Evolutionary conservation across 2,329 filamentous ascomycete species (phyloP).

Genomic region (Teratosphaeria epicoccoides): DNA sequence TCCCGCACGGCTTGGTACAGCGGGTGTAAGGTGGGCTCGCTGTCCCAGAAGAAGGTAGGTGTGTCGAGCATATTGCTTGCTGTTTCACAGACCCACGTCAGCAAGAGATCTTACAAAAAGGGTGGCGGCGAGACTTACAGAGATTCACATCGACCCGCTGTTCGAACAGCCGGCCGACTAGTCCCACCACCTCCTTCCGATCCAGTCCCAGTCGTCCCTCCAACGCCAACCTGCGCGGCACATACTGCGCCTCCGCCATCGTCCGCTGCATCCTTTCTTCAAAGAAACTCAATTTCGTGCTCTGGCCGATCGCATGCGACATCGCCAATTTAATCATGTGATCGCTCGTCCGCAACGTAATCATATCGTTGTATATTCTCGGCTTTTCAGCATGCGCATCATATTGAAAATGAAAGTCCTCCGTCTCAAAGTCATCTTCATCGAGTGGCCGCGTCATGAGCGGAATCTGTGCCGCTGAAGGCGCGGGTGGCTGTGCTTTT

Average conservation of each 20-base stretch:
- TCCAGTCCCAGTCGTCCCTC: slow-evolving; percentile 89
- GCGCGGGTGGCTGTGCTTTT: slow-evolving; percentile 23
- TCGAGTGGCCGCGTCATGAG: slow-evolving; percentile 70
- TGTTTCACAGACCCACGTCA: slow-evolving; percentile 27
- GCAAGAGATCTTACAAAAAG: too few relatives aligned
- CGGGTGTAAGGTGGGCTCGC: slow-evolving; percentile 86
- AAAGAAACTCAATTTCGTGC: slow-evolving; percentile 91
- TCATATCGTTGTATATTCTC: slow-evolving; percentile 98
- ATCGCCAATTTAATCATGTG: slow-evolving; percentile 99
- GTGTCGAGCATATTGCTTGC: slow-evolving; percentile 93
- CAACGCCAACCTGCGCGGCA: slow-evolving; percentile 77
- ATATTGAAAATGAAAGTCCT: slow-evolving; percentile 98
- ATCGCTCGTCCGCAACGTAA: slow-evolving; percentile 83
- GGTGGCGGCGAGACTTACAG: slow-evolving; percentile 52
- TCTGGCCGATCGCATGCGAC: slow-evolving; percentile 93
- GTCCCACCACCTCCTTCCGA: slow-evolving; percentile 80
- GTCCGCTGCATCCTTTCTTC: slow-evolving; percentile 93
- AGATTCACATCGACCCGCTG: slow-evolving; percentile 94
- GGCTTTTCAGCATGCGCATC: slow-evolving; percentile 75
- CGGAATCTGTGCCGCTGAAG: slow-evolving; percentile 41
- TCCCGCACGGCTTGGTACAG: slow-evolving; percentile 91
- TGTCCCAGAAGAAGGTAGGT: slow-evolving; percentile 97
- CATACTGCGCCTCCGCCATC: slow-evolving; percentile 84
- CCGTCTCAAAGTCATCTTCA: slow-evolving; percentile 89
- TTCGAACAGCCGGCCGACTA: slow-evolving; percentile 83